Evolutionary conservation across 2,329 filamentous ascomycete genomes (phyloP).

Genomic region (Sarocladium oryzae): DNA sequence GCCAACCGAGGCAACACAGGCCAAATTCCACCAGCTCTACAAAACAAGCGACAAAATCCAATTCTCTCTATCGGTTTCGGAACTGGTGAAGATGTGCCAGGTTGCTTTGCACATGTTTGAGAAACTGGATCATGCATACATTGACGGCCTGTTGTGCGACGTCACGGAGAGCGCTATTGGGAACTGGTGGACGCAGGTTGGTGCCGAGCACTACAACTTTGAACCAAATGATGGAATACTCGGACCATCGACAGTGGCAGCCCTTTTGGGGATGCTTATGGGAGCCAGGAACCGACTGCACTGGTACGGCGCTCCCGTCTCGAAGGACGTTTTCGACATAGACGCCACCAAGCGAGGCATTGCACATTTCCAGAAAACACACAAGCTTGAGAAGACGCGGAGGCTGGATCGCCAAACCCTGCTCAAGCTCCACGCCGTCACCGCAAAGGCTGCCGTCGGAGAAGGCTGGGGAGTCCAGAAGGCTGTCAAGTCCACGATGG

Average conservation of each 20-base stretch:
- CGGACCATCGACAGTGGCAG: conserved; percentile 85
- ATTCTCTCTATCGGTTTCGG: conserved; percentile 71
- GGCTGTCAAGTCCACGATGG: conserved; percentile 91
- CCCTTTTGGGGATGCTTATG: conserved; percentile 78
- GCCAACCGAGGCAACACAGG: conserved; percentile 73
- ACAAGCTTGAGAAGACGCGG: conserved; percentile 71
- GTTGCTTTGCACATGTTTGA: conserved; percentile 82
- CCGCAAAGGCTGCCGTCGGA: conserved; percentile 80
- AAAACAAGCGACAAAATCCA: conserved; percentile 77
- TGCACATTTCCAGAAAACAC: conserved; percentile 80
- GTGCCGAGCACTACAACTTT: conserved; percentile 83
- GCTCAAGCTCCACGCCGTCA: conserved; percentile 71
- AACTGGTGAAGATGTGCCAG: conserved; percentile 88
- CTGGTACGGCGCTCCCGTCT: conserved; percentile 73
- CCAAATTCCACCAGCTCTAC: conserved; percentile 90
- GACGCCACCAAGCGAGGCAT: conserved; percentile 77
- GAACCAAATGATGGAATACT: conserved; percentile 91
- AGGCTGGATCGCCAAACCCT: conserved; percentile 79
- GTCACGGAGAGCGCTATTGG: conserved; percentile 82
- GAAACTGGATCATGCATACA: conserved; percentile 79
- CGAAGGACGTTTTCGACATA: conserved; percentile 89
- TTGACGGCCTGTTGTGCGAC: conserved; percentile 88
- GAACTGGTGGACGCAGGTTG: conserved; percentile 95
- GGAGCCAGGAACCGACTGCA: conserved; percentile 86
- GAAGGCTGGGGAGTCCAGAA: conserved; percentile 90